These are phyloP conservation scores for Heimioporus sp. DNA, from an alignment of 768 basidiomycete genomes.

Conservation along the genomic window DNA sequence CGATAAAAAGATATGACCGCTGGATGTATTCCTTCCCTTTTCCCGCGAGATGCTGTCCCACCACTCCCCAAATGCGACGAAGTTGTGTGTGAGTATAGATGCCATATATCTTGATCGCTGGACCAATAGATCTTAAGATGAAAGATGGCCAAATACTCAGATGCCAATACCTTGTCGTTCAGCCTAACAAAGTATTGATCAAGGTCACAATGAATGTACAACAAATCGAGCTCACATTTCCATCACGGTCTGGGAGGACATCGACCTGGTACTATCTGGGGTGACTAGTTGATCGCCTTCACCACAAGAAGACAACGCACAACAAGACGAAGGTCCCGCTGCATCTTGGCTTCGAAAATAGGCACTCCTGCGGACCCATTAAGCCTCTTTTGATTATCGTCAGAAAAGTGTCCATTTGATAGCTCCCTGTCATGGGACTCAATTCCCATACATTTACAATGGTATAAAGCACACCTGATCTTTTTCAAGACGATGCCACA, in stretches of 20 bases:
- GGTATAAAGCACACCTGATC: conserved; percentile 45
- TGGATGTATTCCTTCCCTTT: conserved; percentile 52
- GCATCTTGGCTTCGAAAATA: conserved; percentile 70
- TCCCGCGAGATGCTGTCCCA: conserved; percentile 40
- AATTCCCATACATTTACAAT: background rate
- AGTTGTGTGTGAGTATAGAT: conserved; percentile 50
- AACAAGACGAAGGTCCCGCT: conserved; percentile 47
- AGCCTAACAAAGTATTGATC: conserved; percentile 21
- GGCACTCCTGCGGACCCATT: conserved; percentile 49
- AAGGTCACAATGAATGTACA: background rate
- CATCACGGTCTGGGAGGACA: conserved; percentile 39
- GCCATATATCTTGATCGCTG: conserved; percentile 49
- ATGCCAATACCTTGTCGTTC: conserved; percentile 37
- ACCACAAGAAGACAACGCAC: conserved; percentile 32
- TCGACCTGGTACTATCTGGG: conserved; percentile 46
- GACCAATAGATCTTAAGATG: background rate
- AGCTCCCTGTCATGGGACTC: conserved; percentile 47
- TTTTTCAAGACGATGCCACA: conserved; percentile 64
- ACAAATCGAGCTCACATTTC: conserved; percentile 21
- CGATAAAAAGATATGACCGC: conserved; percentile 35
- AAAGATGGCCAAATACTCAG: background rate
- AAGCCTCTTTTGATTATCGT: conserved; percentile 63
- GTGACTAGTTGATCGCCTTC: background rate
- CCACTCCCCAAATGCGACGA: conserved; percentile 45
- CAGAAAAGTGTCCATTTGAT: conserved; percentile 67